Percentiles rank a stretch among this genome's conserved stretches.
Conservation (phyloP, 1,284 basidiomycete species). For the Wolfiporia cocos region DNA sequence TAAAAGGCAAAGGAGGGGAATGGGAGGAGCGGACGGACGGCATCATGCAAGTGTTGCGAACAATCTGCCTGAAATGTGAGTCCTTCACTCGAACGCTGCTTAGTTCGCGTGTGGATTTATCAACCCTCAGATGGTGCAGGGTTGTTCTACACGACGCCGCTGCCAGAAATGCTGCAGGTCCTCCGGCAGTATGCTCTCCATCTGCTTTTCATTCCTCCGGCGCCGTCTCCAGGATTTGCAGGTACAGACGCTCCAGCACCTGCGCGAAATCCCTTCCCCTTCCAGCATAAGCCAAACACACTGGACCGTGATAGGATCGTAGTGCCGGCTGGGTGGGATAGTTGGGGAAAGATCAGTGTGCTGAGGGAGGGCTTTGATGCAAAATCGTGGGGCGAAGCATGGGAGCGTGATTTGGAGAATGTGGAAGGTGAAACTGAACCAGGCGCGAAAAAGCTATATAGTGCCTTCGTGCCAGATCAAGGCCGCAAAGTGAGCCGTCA, state of each 20-base stretch:
- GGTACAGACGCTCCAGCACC: conserved; percentile 45
- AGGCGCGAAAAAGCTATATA: conserved; percentile 55
- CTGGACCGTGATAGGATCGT: conserved; percentile 90
- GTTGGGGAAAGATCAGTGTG: conserved; percentile 93
- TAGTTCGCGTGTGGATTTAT: background rate
- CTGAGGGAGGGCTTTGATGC: conserved; percentile 91
- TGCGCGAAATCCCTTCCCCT: conserved; percentile 76
- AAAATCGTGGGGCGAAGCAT: conserved; percentile 74
- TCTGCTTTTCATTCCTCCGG: conserved; percentile 75
- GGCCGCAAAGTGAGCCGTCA: conserved; percentile 52
- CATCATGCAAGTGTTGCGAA: conserved; percentile 90
- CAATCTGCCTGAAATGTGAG: conserved; percentile 89
- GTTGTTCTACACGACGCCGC: conserved; percentile 86
- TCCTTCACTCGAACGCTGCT: too few species aligned
- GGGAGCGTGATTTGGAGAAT: conserved; percentile 64
- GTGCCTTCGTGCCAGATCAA: conserved; percentile 63
- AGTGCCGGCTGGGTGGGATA: conserved; percentile 95
- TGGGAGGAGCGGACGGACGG: conserved; percentile 97
- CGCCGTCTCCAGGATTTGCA: conserved; percentile 47
- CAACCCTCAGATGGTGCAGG: conserved; percentile 74
- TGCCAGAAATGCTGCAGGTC: conserved; percentile 73
- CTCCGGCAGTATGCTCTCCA: conserved; percentile 88
- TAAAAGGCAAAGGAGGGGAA: conserved; percentile 79
- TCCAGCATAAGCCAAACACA: conserved; percentile 83
- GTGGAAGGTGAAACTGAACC: conserved; percentile 34